phyloP scores from a whole-genome alignment of 2,329 filamentous ascomycete genomes.

The Penicillium verrucosum region DNA sequence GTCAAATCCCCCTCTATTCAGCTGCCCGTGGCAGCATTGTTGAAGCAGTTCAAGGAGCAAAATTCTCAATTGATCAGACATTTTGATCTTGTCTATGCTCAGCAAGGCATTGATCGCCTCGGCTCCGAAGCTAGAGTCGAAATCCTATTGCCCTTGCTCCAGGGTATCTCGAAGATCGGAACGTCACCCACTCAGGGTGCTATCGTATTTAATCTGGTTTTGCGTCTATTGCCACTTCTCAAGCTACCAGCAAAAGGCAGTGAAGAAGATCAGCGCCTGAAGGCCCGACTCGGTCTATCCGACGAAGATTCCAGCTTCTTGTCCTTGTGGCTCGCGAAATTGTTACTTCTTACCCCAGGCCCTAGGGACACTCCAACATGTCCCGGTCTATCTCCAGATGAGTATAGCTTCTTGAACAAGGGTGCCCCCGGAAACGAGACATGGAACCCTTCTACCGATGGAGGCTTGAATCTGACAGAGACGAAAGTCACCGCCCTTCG shows the following conservation, averaged over 20 bases:
- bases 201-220: conserved; percentile 75
- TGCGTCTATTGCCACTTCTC: conserved; percentile 69
- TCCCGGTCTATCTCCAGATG: conserved; percentile 62
- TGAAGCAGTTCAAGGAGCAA: conserved; percentile 85
- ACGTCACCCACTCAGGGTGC: conserved; percentile 56
- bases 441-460: conserved; percentile 59
- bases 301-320: conserved; percentile 72
- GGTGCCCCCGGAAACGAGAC: conserved; percentile 48
- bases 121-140: conserved; percentile 62
- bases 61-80: conserved; percentile 74
- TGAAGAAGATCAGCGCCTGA: conserved; percentile 70
- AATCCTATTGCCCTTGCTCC: conserved; percentile 67
- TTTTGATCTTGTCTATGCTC: conserved; percentile 84
- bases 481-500: conserved; percentile 67
- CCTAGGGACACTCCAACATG: conserved; percentile 44
- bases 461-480: conserved; percentile 65
- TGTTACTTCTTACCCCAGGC: conserved; percentile 65
- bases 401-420: conserved; percentile 68
- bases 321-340: conserved; percentile 70
- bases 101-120: conserved; percentile 70
- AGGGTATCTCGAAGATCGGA: conserved; percentile 61
- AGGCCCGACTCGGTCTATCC: conserved; percentile 63
- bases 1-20: conserved; percentile 63
- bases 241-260: conserved; percentile 70
- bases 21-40: conserved; percentile 75